Conservation (phyloP, 2,329 filamentous ascomycete species). For the Colletotrichum tropicale region DNA sequence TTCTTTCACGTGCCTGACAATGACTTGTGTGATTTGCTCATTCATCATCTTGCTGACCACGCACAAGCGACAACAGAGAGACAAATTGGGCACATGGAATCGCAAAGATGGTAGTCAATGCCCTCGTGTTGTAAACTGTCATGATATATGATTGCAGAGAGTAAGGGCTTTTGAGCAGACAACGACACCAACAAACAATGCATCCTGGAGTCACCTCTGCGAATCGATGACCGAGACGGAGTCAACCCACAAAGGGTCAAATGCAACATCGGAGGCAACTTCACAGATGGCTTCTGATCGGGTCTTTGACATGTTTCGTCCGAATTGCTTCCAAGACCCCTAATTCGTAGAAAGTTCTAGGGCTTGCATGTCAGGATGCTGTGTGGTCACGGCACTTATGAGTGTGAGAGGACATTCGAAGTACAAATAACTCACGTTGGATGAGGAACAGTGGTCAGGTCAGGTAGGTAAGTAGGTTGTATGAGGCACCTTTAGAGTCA, state of each 20-base stretch:
- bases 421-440: not conserved
- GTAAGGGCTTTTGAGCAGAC: not conserved
- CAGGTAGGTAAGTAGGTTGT: not conserved
- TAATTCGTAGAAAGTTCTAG: not conserved
- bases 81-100: not conserved
- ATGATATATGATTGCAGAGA: not conserved
- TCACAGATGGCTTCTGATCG: not conserved
- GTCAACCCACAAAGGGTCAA: not conserved
- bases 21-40: not conserved
- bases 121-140: not conserved
- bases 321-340: not conserved
- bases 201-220: not conserved
- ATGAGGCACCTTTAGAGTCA: not conserved
- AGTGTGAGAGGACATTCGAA: not conserved
- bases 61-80: not conserved
- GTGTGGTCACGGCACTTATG: not conserved
- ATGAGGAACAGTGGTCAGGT: not conserved
- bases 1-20: not conserved
- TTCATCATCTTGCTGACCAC: not conserved
- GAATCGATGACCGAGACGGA: not conserved
- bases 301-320: not conserved
- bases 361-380: not conserved
- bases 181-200: not conserved
- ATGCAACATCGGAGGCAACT: not conserved
- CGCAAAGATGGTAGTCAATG: not conserved